Evolutionary conservation across 768 basidiomycete genomes (phyloP), one percentile per base, ranked within the genome.

Genomic region (Suillus ampliporus): DNA sequence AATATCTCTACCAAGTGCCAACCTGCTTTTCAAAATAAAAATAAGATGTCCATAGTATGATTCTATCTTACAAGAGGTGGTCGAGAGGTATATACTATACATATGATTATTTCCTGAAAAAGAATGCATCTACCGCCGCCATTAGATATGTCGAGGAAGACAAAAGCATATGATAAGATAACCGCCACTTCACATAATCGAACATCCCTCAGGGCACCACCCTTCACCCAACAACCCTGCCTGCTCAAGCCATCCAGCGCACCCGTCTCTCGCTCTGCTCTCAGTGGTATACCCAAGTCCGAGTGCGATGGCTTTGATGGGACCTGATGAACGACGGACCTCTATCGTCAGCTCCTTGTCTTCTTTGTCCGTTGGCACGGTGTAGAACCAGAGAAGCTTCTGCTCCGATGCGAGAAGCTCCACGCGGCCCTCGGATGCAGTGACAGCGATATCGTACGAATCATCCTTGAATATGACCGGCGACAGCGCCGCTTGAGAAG

Each of bases 341-440:
- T 79, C 76, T 61, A 86, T 79, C 57, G 72, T 75, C 66, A 79
- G 75, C 58, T 73, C 76, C 21, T 62, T 66, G 23, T 58, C 64
- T 23, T 68, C 68, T 21, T 64, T 62, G 17, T 69, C 74, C 10
- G 56, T 58, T 5, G 82, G 80, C 1, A 76, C 67, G 15, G 68
- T 67, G 64, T 86, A 85, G 62, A 70, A 82, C 84, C 84, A 89
- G 59, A 72, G 75, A 48, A 89, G 68, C n/a, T 66, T 77, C 72
- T 87, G 84, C 14, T 82, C 83, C 9, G 77, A 74, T 3, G 83
- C 84, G 14, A 80, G 76, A 17, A 85, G 69, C 52, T 79, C 80
- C 69, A 79, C 83, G 19, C 77, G 67, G 0, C 88, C 88, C 10
- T 77, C 79, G 1, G 83, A 82, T 4, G 80, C 77, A 50, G 75